Base-by-base conservation (phyloP, 495 filamentous ascomycete genomes). In the Neurospora africana region DNA sequence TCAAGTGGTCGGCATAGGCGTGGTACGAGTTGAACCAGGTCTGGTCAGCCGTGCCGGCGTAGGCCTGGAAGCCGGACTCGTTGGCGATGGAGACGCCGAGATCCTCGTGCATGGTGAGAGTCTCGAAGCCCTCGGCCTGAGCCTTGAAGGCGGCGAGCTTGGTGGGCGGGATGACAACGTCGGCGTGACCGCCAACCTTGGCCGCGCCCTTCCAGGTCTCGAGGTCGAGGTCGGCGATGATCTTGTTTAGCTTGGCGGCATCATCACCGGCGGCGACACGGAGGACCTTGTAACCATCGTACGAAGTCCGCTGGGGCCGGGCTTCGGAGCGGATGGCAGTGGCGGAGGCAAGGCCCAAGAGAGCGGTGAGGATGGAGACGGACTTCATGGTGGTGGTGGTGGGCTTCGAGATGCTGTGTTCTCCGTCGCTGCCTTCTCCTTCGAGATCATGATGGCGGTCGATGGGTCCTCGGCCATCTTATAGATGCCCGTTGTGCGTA, bases 11-110 rank as follows among this genome's bases (percentile, higher is more conserved):
- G 10, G 78, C 81, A 73, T 88, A 87, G 2, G 81, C 72, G 69
- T 90, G 88, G 74, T 89, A 90, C 43, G 83, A 76, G 73, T 87
- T 81, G 79, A 89, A 89, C 86, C 86, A 90, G 7, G 84, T 80
- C 69, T 61, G 53, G 6, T 61, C 23, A 30, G 23, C 53, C 33
- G 72, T 72, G 38, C 73, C 75, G 27, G 75, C 75, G 39, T 79
- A 81, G 33, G 58, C 58, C 15, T 68, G 35, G 61, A 78, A 78
- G 19, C 69, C 58, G 3, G 71, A 70, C 71, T 81, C 76, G 15
- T 73, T 72, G 17, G 69, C 72, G 21, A 81, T 81, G 13, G 78
- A 77, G 17, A 72, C 74, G 2, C 75, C 79, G 33, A 81, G 72
- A 53, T 81, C 75, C 47, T 78, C 72, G 72, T 81, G 79, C 75